Conservation (phyloP, 331 rosid species). For the Cydonia oblonga region DNA sequence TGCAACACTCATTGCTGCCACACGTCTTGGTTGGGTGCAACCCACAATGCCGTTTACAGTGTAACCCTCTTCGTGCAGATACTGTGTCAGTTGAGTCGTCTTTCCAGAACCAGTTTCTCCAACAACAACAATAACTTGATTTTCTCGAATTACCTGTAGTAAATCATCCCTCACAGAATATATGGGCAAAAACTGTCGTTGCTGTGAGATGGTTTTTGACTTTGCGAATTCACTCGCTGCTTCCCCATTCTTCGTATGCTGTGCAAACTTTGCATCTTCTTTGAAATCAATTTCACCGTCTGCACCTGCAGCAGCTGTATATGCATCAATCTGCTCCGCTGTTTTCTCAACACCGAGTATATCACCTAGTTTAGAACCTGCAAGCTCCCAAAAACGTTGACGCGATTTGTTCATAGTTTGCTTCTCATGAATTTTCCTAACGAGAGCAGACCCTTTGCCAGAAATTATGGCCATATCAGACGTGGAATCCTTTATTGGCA, state of each 20-base stretch:
- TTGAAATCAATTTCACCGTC: constrained; percentile 86
- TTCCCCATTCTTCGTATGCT: constrained; percentile 84
- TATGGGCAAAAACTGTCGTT: constrained; percentile 87
- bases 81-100: constrained; percentile 95
- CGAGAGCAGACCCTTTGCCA: constrained; percentile 79
- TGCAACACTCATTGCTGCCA: constrained; percentile 99
- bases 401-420: constrained; percentile 79
- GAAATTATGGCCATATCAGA: constrained; percentile 98
- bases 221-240: constrained; percentile 90
- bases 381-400: constrained; percentile 99
- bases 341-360: constrained; percentile 90
- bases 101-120: constrained; percentile 99
- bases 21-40: constrained; percentile 99
- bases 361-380: constrained; percentile 96
- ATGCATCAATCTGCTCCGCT: constrained; percentile 95
- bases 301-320: constrained; percentile 71
- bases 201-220: constrained; percentile 75
- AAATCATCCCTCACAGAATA: constrained; percentile 84
- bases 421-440: constrained; percentile 78
- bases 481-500: constrained; percentile 95
- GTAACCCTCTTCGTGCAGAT: constrained; percentile 88
- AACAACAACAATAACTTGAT: constrained; percentile 84
- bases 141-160: constrained; percentile 90
- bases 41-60: constrained; percentile 67
- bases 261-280: constrained; percentile 94